A percentile compares a stretch with the other conserved stretches of the same genome.
These are phyloP conservation scores for Coniella lustricola DNA, from an alignment of 2,329 filamentous ascomycete genomes.

Conservation along the genomic window DNA sequence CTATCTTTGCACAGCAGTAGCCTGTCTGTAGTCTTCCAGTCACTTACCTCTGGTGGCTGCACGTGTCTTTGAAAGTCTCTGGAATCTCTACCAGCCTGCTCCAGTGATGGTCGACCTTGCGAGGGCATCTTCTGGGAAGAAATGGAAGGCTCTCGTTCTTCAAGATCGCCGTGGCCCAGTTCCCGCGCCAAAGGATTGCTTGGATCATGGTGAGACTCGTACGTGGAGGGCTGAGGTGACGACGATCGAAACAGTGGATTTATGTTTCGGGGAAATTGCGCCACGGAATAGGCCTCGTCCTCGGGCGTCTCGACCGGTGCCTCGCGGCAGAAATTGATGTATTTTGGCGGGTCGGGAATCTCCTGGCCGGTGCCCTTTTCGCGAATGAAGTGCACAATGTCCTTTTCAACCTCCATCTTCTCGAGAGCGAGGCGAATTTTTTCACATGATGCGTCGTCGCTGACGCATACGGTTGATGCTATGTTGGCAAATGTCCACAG, in stretches of 20 bases:
- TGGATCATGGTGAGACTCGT: constrained; percentile 86
- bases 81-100: constrained; percentile 6
- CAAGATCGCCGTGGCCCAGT: constrained; percentile 51
- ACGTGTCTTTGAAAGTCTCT: constrained; percentile 9
- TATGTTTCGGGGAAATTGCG: constrained; percentile 90
- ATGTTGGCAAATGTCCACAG: constrained; percentile 98
- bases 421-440: constrained; percentile 91
- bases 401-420: constrained; percentile 93
- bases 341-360: constrained; percentile 93
- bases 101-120: constrained; percentile 5
- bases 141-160: constrained; percentile 42
- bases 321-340: constrained; percentile 97
- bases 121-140: constrained; percentile 42
- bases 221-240: constrained; percentile 88
- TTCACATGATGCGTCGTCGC: constrained; percentile 92
- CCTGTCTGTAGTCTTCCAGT: too few species aligned
- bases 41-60: constrained; percentile 12
- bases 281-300: constrained; percentile 86
- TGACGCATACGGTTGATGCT: constrained; percentile 93
- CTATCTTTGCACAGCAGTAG: constrained; percentile 4
- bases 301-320: constrained; percentile 76
- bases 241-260: constrained; percentile 95
- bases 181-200: constrained; percentile 66
- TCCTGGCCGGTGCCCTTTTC: constrained; percentile 90
- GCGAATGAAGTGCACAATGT: constrained; percentile 82